Conservation (phyloP, 2,329 filamentous ascomycete genomes). For the Scleromitrula shiraiana region DNA sequence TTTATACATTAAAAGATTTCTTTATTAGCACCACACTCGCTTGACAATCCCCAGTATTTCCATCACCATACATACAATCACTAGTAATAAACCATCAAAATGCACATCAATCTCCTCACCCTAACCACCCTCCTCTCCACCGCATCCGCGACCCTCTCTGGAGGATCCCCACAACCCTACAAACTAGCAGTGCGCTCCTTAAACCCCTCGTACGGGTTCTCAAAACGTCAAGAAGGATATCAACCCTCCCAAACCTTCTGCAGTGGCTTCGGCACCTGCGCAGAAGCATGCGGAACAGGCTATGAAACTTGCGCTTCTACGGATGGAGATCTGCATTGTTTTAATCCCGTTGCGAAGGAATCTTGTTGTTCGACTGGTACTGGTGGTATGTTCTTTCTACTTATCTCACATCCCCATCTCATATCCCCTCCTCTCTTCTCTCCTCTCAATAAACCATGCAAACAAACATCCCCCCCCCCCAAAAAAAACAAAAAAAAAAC, state of each 20-base stretch:
- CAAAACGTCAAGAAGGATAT: constrained; percentile 8
- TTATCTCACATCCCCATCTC: neutral
- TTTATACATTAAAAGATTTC: neutral
- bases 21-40: neutral
- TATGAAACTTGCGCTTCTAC: constrained; percentile 6
- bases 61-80: neutral
- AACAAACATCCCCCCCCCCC: neutral
- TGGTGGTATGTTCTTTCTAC: constrained; percentile 1
- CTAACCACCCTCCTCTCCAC: neutral
- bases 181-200: constrained; percentile 4
- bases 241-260: constrained; percentile 7
- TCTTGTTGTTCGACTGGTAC: constrained; percentile 6
- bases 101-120: neutral
- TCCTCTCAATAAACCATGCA: too few species aligned
- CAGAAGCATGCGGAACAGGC: constrained; percentile 5
- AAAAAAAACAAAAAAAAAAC: neutral
- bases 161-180: neutral
- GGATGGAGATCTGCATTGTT: constrained; percentile 5
- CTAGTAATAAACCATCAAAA: too few species aligned
- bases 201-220: neutral
- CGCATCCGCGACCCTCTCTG: neutral
- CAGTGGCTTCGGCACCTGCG: constrained; percentile 2
- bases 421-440: too few species aligned
- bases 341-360: constrained; percentile 1
- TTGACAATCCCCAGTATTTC: neutral